A percentile compares a stretch with the other conserved stretches of the same genome.
phyloP scores from a whole-genome alignment of 441 rosid species.

The Corymbia citriodora region DNA sequence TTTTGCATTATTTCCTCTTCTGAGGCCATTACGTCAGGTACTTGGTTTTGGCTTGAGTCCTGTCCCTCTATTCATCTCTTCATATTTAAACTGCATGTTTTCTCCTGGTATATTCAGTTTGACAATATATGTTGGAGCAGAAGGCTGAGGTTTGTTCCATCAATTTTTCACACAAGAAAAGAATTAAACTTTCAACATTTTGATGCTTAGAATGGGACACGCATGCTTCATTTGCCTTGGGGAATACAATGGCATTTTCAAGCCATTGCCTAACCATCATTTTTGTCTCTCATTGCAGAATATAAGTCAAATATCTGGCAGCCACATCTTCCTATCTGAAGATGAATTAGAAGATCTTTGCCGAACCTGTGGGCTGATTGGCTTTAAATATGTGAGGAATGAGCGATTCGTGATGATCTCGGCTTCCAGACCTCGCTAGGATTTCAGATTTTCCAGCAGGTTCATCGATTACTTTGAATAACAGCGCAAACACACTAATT shows the following conservation, averaged over 20 bases:
- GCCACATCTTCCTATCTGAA: background rate
- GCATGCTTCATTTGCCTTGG: background rate
- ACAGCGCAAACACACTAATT: background rate
- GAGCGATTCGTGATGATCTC: background rate
- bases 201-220: background rate
- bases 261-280: background rate
- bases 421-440: background rate
- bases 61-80: background rate
- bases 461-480: background rate
- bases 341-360: background rate
- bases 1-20: constrained; percentile 34
- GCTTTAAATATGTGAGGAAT: background rate
- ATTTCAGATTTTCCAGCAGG: background rate
- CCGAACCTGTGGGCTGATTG: background rate
- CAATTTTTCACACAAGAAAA: background rate
- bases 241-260: background rate
- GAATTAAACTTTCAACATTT: background rate
- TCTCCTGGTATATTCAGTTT: background rate
- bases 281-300: constrained; percentile 26
- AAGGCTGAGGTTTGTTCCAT: background rate
- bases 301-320: constrained; percentile 21
- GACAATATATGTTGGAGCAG: background rate
- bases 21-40: constrained; percentile 54
- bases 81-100: background rate
- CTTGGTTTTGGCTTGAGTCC: background rate